Percentiles rank a stretch among this genome's conserved stretches.
phyloP scores from a whole-genome alignment of 768 basidiomycete genomes.

The Lentinula boryana region DNA sequence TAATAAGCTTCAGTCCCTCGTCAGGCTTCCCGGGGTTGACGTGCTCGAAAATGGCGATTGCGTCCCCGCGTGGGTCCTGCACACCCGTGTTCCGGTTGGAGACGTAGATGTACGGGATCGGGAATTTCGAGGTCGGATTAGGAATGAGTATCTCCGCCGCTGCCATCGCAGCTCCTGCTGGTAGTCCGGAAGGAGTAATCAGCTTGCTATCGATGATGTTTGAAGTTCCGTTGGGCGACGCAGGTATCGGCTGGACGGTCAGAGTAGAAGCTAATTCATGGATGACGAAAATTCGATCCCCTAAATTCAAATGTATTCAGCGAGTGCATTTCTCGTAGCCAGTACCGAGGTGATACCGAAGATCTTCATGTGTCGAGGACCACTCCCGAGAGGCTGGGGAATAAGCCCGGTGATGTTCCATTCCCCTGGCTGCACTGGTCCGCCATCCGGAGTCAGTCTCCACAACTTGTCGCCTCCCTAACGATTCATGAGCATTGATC shows the following conservation, averaged over 20 bases:
- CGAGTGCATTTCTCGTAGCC: not conserved
- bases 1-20: conserved; percentile 26
- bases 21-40: conserved; percentile 13
- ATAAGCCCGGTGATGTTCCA: conserved; percentile 54
- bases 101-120: conserved; percentile 51
- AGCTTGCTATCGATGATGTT: conserved; percentile 42
- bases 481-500: not conserved
- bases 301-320: conserved; percentile 18
- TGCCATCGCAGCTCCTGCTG: conserved; percentile 35
- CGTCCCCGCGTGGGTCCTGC: conserved; percentile 44
- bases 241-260: conserved; percentile 51
- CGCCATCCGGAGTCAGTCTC: conserved; percentile 40
- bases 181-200: conserved; percentile 40
- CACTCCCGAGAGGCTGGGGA: conserved; percentile 41
- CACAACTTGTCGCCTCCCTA: conserved; percentile 59
- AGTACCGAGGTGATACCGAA: conserved; percentile 18
- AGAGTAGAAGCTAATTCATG: conserved; percentile 55
- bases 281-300: conserved; percentile 42
- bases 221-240: conserved; percentile 44
- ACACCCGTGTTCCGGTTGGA: conserved; percentile 60
- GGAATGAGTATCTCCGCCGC: conserved; percentile 65
- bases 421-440: conserved; percentile 25
- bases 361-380: conserved; percentile 54
- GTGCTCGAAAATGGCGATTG: conserved; percentile 56
- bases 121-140: conserved; percentile 36